Percentiles rank a stretch among this genome's conserved stretches.
Conservation (phyloP, 2,329 filamentous ascomycete species). For the Aspergillus persii region DNA sequence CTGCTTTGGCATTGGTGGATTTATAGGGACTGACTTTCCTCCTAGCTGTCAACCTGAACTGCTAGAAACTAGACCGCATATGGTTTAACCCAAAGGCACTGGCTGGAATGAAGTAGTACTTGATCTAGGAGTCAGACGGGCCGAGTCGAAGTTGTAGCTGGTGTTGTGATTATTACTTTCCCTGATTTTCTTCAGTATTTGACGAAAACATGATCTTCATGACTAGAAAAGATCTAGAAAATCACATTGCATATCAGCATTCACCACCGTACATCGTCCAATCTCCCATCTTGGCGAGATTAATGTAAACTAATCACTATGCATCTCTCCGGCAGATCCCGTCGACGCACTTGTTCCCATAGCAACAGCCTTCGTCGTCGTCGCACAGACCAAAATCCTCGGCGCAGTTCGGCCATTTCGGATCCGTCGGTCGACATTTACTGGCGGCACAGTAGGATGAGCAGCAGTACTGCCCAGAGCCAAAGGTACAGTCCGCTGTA, state of each 20-base stretch:
- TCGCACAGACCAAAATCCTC: slow-evolving; percentile 27
- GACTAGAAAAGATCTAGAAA: neutral
- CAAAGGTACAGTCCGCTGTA: slow-evolving; percentile 20
- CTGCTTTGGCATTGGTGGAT: neutral
- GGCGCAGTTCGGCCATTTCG: slow-evolving; percentile 26
- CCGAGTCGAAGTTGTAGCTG: neutral
- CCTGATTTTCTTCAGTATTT: no score
- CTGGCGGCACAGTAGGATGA: slow-evolving; percentile 30
- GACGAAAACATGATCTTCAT: no score
- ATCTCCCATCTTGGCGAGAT: neutral
- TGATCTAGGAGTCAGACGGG: no score
- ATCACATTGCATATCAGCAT: neutral
- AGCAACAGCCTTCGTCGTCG: slow-evolving; percentile 29
- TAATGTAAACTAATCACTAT: neutral
- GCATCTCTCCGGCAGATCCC: slow-evolving; percentile 20
- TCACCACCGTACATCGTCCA: neutral
- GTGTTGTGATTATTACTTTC: no score
- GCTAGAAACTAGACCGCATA: neutral
- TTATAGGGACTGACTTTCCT: neutral
- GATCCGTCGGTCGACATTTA: slow-evolving; percentile 28
- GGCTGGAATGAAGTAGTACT: neutral
- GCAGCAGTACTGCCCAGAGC: slow-evolving; percentile 22
- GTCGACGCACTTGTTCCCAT: slow-evolving; percentile 25
- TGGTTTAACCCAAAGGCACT: no score
- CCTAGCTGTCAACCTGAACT: slow-evolving; percentile 12